A percentile compares a stretch with the other conserved stretches of the same genome.
phyloP scores from a whole-genome alignment of 2,329 filamentous ascomycete species.

The Myriosclerotinia duriaeana region DNA sequence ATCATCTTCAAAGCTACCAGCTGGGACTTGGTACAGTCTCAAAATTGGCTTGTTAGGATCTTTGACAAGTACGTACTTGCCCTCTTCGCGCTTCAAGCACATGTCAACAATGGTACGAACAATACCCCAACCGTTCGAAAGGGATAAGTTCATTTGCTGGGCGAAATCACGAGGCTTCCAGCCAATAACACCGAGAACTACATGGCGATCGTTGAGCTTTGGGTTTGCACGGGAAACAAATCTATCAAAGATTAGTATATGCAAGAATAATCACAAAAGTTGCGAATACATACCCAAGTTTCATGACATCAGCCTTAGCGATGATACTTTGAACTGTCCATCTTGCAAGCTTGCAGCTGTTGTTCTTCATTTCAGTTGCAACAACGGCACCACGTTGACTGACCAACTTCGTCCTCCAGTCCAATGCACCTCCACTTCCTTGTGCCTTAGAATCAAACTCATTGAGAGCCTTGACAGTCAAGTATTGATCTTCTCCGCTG shows the following conservation, averaged over 20 bases:
- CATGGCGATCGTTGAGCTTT: conserved; percentile 88
- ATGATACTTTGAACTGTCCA: conserved; percentile 98
- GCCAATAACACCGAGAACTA: conserved; percentile 90
- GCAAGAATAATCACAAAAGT: neutral
- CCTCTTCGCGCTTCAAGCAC: conserved; percentile 73
- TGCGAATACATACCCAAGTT: conserved; percentile 73
- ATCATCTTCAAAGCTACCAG: conserved; percentile 86
- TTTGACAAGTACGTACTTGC: conserved; percentile 79
- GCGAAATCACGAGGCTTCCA: conserved; percentile 99
- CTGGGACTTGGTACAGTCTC: conserved; percentile 86
- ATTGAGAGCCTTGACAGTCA: conserved; percentile 95
- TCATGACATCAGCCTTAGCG: conserved; percentile 97
- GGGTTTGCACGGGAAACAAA: conserved; percentile 95
- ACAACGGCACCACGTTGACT: conserved; percentile 95
- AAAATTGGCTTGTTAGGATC: conserved; percentile 97
- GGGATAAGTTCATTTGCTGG: conserved; percentile 93
- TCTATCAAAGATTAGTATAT: conserved; percentile 47
- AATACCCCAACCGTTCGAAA: conserved; percentile 98
- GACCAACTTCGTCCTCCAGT: conserved; percentile 94
- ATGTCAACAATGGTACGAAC: conserved; percentile 97
- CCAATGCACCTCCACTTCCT: conserved; percentile 88
- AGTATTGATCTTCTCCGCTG: conserved; percentile 84
- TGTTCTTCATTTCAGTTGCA: conserved; percentile 99
- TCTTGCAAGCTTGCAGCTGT: conserved; percentile 95
- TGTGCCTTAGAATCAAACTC: conserved; percentile 99